A percentile compares a stretch with the other conserved stretches of the same genome.
Conservation (phyloP, 257 asterid species). For the Linderniella brevidens region DNA sequence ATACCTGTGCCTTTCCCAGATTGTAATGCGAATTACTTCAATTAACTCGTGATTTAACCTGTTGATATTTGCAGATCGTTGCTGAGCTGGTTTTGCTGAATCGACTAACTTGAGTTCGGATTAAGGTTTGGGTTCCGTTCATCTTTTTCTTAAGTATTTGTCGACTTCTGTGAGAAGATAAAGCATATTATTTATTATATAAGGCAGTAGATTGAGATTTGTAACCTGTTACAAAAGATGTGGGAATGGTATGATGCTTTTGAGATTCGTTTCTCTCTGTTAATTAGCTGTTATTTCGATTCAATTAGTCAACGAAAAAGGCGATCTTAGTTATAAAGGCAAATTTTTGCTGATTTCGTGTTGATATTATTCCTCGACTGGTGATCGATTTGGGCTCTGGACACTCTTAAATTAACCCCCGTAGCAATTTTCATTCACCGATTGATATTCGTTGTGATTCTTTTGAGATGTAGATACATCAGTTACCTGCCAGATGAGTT, state of each 20-base stretch:
- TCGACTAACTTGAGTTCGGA: constrained; percentile 6
- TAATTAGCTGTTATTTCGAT: constrained; percentile 1
- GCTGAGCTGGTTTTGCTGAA: constrained; percentile 1
- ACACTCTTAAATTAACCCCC: too few relatives aligned
- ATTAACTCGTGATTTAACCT: neutral
- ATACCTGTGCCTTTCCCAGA: neutral
- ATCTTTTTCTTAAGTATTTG: constrained; percentile 1
- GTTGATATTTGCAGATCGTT: constrained; percentile 13
- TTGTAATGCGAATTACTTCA: too few relatives aligned
- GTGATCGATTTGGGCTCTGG: too few relatives aligned
- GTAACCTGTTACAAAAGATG: too few relatives aligned
- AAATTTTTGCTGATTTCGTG: constrained; percentile 7
- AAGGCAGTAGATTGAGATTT: too few relatives aligned
- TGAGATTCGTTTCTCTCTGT: constrained; percentile 4
- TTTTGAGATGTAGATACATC: too few relatives aligned
- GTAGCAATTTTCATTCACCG: too few relatives aligned
- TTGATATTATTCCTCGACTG: neutral
- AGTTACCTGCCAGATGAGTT: too few relatives aligned
- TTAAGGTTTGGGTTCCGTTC: constrained; percentile 20
- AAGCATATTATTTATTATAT: too few relatives aligned
- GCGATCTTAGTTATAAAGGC: neutral
- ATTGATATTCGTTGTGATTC: too few relatives aligned
- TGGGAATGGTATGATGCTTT: too few relatives aligned
- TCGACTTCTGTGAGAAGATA: neutral
- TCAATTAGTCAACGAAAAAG: neutral